Percentiles rank a stretch among this genome's conserved stretches.
phyloP scores from a whole-genome alignment of 1,284 basidiomycete species.

The Boletus sp. region DNA sequence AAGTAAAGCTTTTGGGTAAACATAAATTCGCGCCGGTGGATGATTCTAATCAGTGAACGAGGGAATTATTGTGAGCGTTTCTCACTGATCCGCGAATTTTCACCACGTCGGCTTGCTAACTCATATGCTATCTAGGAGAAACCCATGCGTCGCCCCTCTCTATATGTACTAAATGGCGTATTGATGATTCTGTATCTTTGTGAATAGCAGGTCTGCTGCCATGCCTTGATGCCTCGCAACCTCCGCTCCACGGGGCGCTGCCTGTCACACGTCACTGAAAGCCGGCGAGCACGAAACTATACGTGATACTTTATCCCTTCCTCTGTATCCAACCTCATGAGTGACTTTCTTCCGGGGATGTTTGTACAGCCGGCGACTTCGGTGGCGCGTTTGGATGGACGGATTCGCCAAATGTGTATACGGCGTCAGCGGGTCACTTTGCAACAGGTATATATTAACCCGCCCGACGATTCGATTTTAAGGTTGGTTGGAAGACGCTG shows the following conservation, averaged over 20 bases:
- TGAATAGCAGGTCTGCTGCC: slow-evolving; percentile 27
- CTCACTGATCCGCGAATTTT: not conserved
- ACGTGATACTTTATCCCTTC: slow-evolving; percentile 28
- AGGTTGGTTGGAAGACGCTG: slow-evolving; percentile 13
- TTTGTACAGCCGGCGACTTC: slow-evolving; percentile 28
- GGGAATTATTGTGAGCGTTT: slow-evolving; percentile 12
- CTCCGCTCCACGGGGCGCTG: slow-evolving; percentile 8
- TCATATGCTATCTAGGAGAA: slow-evolving; percentile 4
- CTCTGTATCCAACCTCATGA: slow-evolving; percentile 23
- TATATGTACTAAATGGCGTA: slow-evolving; percentile 27
- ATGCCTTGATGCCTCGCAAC: slow-evolving; percentile 10
- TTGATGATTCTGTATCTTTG: slow-evolving; percentile 27
- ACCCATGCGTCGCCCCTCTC: slow-evolving; percentile 18
- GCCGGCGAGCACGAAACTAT: slow-evolving; percentile 20
- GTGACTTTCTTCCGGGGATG: slow-evolving; percentile 18
- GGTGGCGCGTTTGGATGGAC: slow-evolving; percentile 28
- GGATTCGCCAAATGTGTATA: slow-evolving; percentile 15
- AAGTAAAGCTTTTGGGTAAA: slow-evolving; percentile 67
- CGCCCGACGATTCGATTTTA: slow-evolving; percentile 18
- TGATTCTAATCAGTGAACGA: slow-evolving; percentile 33
- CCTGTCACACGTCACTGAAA: slow-evolving; percentile 18
- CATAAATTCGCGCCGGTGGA: slow-evolving; percentile 70
- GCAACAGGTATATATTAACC: slow-evolving; percentile 7
- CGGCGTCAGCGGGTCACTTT: slow-evolving; percentile 9
- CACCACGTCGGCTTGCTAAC: slow-evolving; percentile 8